Percentiles rank a stretch among this genome's conserved stretches.
Evolutionary conservation across 1,139 yeast genomes (phyloP).

Genomic region (Debaryomycetaceae sp.): DNA sequence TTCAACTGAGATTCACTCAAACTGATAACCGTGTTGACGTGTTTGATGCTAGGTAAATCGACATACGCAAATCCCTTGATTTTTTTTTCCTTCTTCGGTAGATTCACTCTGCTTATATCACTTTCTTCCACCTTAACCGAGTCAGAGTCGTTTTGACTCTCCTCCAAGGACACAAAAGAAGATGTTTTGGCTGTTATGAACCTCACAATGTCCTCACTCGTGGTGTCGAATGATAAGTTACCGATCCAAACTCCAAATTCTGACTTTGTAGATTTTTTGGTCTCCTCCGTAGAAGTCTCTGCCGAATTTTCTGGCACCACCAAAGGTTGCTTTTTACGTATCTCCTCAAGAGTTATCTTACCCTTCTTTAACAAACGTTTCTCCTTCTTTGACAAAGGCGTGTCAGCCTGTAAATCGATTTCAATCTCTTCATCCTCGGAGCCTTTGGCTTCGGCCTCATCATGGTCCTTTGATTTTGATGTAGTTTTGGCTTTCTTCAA

Average conservation of each 20-base stretch:
- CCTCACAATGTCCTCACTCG: constrained; percentile 66
- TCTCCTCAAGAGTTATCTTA: constrained; percentile 57
- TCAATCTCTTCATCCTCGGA: constrained; percentile 58
- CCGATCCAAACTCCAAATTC: constrained; percentile 92
- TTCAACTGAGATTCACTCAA: constrained; percentile 71
- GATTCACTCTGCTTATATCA: constrained; percentile 59
- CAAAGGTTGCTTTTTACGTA: constrained; percentile 49
- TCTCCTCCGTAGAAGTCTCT: constrained; percentile 21
- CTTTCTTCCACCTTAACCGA: constrained; percentile 39
- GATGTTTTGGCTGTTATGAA: constrained; percentile 62
- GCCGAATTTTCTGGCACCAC: constrained; percentile 32
- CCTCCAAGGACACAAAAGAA: constrained; percentile 17
- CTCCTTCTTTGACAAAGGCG: constrained; percentile 90
- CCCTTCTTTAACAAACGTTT: constrained; percentile 83
- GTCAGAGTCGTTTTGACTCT: constrained; percentile 32
- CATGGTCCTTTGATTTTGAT: constrained; percentile 9
- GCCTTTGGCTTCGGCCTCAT: constrained; percentile 6
- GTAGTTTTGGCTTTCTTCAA: constrained; percentile 11
- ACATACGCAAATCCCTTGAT: constrained; percentile 90
- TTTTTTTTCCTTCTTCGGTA: constrained; percentile 62
- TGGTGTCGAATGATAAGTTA: constrained; percentile 81
- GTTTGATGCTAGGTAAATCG: constrained; percentile 66
- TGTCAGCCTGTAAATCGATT: constrained; percentile 71
- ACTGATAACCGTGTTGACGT: constrained; percentile 61
- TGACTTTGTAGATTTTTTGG: constrained; percentile 36